Evolutionary conservation across 768 basidiomycete species (phyloP).

Genomic region (Epithele typhae): DNA sequence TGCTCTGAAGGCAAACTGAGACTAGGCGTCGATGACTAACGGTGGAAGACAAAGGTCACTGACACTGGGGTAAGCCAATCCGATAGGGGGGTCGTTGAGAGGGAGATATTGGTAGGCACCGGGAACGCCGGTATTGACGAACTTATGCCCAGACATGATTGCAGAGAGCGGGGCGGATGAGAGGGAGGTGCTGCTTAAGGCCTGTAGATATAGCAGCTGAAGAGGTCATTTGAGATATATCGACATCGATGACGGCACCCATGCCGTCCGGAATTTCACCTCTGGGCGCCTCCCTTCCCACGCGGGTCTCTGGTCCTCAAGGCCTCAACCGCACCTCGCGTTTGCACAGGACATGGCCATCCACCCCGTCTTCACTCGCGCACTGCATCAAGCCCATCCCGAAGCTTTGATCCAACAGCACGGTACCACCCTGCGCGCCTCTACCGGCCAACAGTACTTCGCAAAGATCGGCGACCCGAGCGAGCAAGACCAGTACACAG

Average conservation of each 20-base stretch:
- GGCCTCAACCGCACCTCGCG: no score
- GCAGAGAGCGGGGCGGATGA: no score
- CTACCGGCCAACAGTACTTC: conserved; percentile 55
- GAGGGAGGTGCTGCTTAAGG: no score
- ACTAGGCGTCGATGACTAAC: not conserved
- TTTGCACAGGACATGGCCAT: no score
- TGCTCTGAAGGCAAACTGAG: conserved; percentile 21
- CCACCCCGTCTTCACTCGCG: conserved; percentile 35
- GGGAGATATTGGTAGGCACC: conserved; percentile 54
- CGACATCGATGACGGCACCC: no score
- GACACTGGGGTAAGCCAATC: conserved; percentile 31
- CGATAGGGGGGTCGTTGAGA: conserved; percentile 54
- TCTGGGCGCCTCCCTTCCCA: no score
- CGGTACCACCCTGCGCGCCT: conserved; percentile 48
- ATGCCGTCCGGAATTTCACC: no score
- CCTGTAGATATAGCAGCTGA: no score
- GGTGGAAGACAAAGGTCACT: conserved; percentile 5
- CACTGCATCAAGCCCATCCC: conserved; percentile 46
- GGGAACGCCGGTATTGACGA: conserved; percentile 44
- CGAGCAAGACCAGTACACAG: conserved; percentile 62
- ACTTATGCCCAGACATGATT: no score
- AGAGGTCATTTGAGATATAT: no score
- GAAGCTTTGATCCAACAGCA: conserved; percentile 40
- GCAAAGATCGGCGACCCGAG: conserved; percentile 50
- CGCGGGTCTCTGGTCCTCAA: no score